Percentiles rank a stretch among this genome's conserved stretches.
phyloP scores from a whole-genome alignment of 805 yeast species.

The Sporopachydermia quercuum region DNA sequence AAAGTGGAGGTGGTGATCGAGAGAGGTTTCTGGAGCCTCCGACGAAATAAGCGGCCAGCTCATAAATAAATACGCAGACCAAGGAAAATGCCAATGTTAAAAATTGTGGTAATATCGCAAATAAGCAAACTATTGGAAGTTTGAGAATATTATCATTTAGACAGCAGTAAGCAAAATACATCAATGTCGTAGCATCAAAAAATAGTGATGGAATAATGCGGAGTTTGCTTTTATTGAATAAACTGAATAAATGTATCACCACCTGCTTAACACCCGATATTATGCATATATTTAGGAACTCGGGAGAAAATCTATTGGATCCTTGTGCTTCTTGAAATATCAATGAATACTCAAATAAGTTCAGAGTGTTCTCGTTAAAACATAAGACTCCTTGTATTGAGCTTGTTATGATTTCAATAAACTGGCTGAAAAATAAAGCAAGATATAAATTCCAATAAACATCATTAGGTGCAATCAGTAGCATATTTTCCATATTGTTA shows the following conservation, averaged over 20 bases:
- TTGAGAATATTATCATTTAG: slow-evolving; percentile 25
- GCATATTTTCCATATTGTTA: slow-evolving; percentile 11
- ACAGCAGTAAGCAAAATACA: slow-evolving; percentile 28
- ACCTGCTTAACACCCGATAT: slow-evolving; percentile 46
- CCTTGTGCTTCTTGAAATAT: slow-evolving; percentile 61
- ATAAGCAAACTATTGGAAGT: slow-evolving; percentile 39
- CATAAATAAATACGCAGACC: slow-evolving; percentile 38
- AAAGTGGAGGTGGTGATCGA: slow-evolving; percentile 21
- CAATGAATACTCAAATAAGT: slow-evolving; percentile 60
- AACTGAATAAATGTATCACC: slow-evolving; percentile 46
- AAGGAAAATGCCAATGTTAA: slow-evolving; percentile 32
- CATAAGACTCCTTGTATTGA: slow-evolving; percentile 42
- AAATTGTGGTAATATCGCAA: slow-evolving; percentile 57
- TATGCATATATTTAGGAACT: slow-evolving; percentile 33
- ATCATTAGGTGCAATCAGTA: slow-evolving; percentile 29
- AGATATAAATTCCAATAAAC: slow-evolving; percentile 45
- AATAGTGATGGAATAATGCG: slow-evolving; percentile 50
- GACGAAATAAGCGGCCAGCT: slow-evolving; percentile 45
- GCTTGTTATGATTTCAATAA: slow-evolving; percentile 50
- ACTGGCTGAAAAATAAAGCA: slow-evolving; percentile 44
- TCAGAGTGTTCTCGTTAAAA: slow-evolving; percentile 49
- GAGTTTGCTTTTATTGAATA: slow-evolving; percentile 35
- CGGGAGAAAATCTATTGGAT: slow-evolving; percentile 35
- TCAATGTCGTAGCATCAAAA: slow-evolving; percentile 37
- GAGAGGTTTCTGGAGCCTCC: slow-evolving; percentile 25